Conservation (phyloP, 2,329 filamentous ascomycete genomes). For the Herpotrichia juniperi region DNA sequence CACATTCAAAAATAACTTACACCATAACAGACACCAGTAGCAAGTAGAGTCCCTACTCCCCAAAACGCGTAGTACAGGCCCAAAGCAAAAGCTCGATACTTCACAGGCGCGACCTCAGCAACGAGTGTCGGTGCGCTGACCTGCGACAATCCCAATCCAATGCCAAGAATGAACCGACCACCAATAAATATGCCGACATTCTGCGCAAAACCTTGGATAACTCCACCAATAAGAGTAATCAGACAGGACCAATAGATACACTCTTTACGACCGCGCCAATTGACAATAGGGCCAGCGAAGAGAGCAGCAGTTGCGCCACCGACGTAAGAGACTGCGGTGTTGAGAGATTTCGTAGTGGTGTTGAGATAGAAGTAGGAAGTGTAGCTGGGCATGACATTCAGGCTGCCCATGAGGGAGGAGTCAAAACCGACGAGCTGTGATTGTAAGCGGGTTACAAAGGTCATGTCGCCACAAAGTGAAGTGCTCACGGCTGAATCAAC, state of each 20-base stretch:
- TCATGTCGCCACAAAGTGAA: neutral
- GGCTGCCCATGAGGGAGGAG: slow-evolving; percentile 52
- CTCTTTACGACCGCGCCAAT: slow-evolving; percentile 43
- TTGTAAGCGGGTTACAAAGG: neutral
- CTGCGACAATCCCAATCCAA: slow-evolving; percentile 63
- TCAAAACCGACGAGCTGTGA: slow-evolving; percentile 46
- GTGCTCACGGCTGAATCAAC: slow-evolving; percentile 20
- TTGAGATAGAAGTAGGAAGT: slow-evolving; percentile 48
- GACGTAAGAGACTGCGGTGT: slow-evolving; percentile 53
- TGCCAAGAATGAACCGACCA: slow-evolving; percentile 65
- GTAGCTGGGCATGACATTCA: slow-evolving; percentile 53
- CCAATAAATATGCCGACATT: slow-evolving; percentile 59
- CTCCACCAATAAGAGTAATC: slow-evolving; percentile 57
- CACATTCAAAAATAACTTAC: slow-evolving; percentile 6
- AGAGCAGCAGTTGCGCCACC: slow-evolving; percentile 47
- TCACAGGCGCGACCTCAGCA: slow-evolving; percentile 65
- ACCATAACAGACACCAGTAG: slow-evolving; percentile 56
- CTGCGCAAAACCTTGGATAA: slow-evolving; percentile 55
- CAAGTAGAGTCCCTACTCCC: slow-evolving; percentile 58
- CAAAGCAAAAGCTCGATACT: slow-evolving; percentile 63
- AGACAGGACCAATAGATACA: slow-evolving; percentile 60
- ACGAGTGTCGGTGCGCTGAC: slow-evolving; percentile 65
- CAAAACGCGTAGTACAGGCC: slow-evolving; percentile 59
- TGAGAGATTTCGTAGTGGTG: slow-evolving; percentile 50
- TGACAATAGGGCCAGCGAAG: slow-evolving; percentile 46